These are phyloP conservation scores for Picea mariana DNA, from an alignment of 83 land plant species.

Conservation along the genomic window DNA sequence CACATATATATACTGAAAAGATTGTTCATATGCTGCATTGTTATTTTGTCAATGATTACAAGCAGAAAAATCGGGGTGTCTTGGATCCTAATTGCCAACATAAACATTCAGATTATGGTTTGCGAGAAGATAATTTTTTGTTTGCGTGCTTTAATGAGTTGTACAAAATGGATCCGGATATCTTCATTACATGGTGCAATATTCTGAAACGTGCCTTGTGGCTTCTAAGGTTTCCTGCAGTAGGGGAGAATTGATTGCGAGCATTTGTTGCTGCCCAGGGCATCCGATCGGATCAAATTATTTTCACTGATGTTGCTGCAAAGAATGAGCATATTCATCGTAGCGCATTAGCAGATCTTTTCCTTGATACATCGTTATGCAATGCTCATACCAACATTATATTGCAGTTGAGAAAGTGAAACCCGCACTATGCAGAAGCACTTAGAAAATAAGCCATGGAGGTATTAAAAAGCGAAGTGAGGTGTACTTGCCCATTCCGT, in stretches of 20 bases:
- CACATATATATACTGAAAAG: constrained; percentile 94
- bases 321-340: constrained; percentile 96
- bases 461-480: no score
- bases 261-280: constrained; percentile 86
- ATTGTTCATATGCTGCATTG: constrained; percentile 97
- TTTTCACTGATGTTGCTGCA: constrained; percentile 96
- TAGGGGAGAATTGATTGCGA: constrained; percentile 90
- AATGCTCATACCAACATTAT: no score
- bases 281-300: constrained; percentile 86
- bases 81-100: constrained; percentile 71
- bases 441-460: no score
- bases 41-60: constrained; percentile 23
- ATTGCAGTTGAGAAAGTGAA: no score
- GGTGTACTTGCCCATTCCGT: no score
- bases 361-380: constrained; percentile 66
- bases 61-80: constrained; percentile 94
- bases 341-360: no score
- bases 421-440: no score
- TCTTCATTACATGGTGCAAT: constrained; percentile 87
- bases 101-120: constrained; percentile 91
- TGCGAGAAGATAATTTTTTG: constrained; percentile 90
- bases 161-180: constrained; percentile 63
- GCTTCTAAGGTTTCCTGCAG: constrained; percentile 54
- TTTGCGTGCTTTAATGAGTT: constrained; percentile 89
- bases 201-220: constrained; percentile 85